Base-by-base conservation (phyloP, 2,329 filamentous ascomycete species). In the Thelonectria discophora region DNA sequence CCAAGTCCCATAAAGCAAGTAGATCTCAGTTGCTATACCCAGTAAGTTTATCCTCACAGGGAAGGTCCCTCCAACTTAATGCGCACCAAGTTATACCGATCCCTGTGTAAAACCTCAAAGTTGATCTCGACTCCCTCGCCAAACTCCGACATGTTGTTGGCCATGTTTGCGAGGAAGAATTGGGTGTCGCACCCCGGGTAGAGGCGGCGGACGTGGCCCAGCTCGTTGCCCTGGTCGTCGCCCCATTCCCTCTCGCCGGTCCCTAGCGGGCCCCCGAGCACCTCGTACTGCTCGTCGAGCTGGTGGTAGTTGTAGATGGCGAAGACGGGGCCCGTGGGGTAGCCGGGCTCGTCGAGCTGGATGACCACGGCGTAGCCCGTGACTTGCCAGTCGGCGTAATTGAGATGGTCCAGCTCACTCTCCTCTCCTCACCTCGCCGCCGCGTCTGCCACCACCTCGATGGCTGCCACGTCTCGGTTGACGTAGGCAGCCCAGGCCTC, bases 291-390 rank as follows among this genome's bases (percentile, higher is more conserved):
- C 3, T 11, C 9, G 5, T 11, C 13, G n/a, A n/a, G 5, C 6
- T 11, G 39, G 15, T 13, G n/a, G 11, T 5, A 45, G 30, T 54
- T 45, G 51, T 54, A 34, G 3, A 54, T 13, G 17, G 20, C n/a
- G 39, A 32, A 54, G 7, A 54, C 51, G 15, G 24, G 10, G 1
- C 51, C 51, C 9, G 15, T 45, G 5, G 51, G 51, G 6, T n/a
- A 34, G 17, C 51, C 51, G 15, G 0, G 15, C 15, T 10, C 1
- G 11, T 45, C 17, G 9, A 54, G 24, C 42, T 54, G 18, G 24
- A 54, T 40, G 11, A 54, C 39, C 6, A 54, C 40, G 6, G n/a
- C 39, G 27, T 54, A 54, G n/a, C 40, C 51, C 9, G 51, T 54
- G 12, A 11, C 3, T 15, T 45, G 11, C 40, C 24, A 43, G 18